These are phyloP conservation scores for Acanthochlamys bracteata DNA, from an alignment of 106 monocot genomes.

Conservation along the genomic window DNA sequence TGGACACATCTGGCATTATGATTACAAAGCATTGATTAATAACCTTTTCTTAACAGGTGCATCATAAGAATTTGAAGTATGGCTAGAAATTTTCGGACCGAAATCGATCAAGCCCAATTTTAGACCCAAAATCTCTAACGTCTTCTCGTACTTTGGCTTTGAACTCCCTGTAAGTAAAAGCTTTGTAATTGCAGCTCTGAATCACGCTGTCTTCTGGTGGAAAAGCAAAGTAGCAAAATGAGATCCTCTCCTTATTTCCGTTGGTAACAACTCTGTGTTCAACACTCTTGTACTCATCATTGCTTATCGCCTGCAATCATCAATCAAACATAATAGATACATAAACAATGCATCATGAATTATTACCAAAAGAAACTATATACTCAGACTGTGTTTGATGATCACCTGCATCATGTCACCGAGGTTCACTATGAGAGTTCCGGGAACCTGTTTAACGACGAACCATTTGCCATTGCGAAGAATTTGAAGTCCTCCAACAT, in stretches of 20 bases:
- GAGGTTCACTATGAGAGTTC: conserved; percentile 44
- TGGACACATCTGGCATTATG: too few relatives aligned
- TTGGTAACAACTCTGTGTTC: conserved; percentile 55
- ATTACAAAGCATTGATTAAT: too few relatives aligned
- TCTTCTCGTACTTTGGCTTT: conserved; percentile 52
- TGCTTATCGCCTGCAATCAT: conserved; percentile 43
- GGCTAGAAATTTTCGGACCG: too few relatives aligned
- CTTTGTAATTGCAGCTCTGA: conserved; percentile 33
- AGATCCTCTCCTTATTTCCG: conserved; percentile 35
- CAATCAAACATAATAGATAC: background rate
- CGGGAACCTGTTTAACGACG: conserved; percentile 25
- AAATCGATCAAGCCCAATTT: too few relatives aligned
- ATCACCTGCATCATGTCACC: conserved; percentile 70
- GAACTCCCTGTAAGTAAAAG: conserved; percentile 51
- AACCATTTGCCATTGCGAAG: conserved; percentile 34
- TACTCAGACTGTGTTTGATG: too few relatives aligned
- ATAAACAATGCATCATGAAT: background rate
- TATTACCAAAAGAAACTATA: background rate
- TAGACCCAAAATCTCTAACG: conserved; percentile 31
- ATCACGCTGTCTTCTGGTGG: conserved; percentile 39
- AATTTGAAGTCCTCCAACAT: conserved; percentile 56
- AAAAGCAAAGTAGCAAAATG: conserved; percentile 65
- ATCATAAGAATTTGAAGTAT: too few relatives aligned
- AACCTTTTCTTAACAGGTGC: too few relatives aligned
- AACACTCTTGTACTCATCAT: conserved; percentile 47